phyloP scores from a whole-genome alignment of 225 moss, liverwort and hornwort species.

The Straminergon stramineum region DNA sequence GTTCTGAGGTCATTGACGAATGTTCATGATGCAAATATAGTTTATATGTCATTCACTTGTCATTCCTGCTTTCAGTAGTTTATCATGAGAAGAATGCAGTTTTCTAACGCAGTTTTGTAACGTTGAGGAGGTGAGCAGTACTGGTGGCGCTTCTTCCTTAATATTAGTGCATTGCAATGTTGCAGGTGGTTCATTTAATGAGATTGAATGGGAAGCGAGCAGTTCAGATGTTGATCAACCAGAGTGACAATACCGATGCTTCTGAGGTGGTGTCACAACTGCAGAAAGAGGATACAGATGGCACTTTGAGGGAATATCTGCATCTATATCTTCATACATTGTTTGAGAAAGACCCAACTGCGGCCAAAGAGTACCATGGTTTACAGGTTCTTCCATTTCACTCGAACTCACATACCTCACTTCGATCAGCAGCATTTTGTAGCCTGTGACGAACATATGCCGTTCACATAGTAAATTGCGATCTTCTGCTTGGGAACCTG shows the following conservation, averaged over 20 bases:
- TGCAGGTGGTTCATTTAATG: conserved; percentile 85
- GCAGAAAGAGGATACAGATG: conserved; percentile 55
- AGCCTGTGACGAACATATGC: not conserved
- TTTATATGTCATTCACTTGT: not conserved
- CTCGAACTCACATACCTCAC: not conserved
- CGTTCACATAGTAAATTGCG: not conserved
- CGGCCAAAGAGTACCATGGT: conserved; percentile 81
- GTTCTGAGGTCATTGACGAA: not conserved
- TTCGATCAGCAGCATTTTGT: not conserved
- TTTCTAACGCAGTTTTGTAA: not conserved
- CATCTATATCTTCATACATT: conserved; percentile 88
- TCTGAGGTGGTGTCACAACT: conserved; percentile 86
- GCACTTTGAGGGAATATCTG: conserved; percentile 43
- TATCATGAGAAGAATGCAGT: not conserved
- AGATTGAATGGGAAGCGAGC: conserved; percentile 82
- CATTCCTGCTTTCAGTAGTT: not conserved
- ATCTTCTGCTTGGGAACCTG: not conserved
- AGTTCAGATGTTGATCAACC: conserved; percentile 72
- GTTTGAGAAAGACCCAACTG: conserved; percentile 91
- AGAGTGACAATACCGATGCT: conserved; percentile 58
- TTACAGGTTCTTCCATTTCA: conserved; percentile 60
- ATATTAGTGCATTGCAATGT: not conserved
- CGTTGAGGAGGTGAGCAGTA: not conserved
- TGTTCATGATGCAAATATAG: not conserved
- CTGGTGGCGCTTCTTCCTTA: not conserved